Evolutionary conservation across 768 basidiomycete species (phyloP), one percentile per base, ranked within the genome.

Genomic region (Lactarius psammicola): DNA sequence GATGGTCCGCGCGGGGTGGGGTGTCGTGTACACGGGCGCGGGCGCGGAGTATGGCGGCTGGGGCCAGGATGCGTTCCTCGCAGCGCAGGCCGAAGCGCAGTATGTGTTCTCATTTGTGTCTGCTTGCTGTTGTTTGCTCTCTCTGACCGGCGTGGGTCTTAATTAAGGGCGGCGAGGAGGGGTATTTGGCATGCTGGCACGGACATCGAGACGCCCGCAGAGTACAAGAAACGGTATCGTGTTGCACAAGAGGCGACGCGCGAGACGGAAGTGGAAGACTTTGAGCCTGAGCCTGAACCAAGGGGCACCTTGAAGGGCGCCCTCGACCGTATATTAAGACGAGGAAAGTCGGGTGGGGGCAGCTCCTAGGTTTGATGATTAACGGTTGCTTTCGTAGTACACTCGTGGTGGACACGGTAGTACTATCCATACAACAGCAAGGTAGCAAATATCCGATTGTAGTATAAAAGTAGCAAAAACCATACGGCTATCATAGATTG

Each of bases 1-100:
- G 69, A 94, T 96, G 93, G 76, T 96, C 1, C 82, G 82, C 26
- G 84, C 87, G 0, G 95, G 94, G 4, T 88, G 87, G 80, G 94
- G 79, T 0, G 83, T 84, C 0, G 87, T 84, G 0, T 97, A 96
- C 71, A 83, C 85, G 62, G 88, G 90, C 74, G 80, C 83, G 10
- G 90, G 90, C 3, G 93, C 90, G 18, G 90, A 89, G 70, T 91
- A 95, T 68, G 94, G 94, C 1, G 76, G 79, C 26, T 81, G 80
- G 77, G 86, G 87, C 2, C 84, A 89, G 64, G 88, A 87, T 2
- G 78, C 77, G 54, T 90, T 89, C 75, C 73, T 89, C 49, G 76
- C 76, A 18, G 72, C 87, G 4, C 88, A 95, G 75, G 78, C 76
- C 1, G 79, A 84, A 68, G 92, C 93, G 1, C 87, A 81, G 93